Evolutionary conservation across 2,329 filamentous ascomycete species (phyloP), one percentile per base, ranked within the genome.

Genomic region (Colletotrichum coccodes): DNA sequence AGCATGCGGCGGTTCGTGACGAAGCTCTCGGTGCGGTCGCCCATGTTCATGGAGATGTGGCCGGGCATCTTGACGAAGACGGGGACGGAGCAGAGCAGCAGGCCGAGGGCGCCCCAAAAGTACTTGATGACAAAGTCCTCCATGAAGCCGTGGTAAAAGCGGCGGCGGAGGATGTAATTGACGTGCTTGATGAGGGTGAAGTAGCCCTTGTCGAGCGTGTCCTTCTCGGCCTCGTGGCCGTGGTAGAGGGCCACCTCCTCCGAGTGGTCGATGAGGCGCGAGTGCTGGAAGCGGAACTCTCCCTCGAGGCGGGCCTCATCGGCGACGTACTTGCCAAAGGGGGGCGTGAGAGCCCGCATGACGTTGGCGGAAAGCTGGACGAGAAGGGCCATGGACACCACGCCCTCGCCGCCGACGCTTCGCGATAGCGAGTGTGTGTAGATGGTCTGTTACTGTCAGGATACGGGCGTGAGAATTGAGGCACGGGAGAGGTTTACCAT

Each of bases 41-140:
- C 92, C 90, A 93, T 92, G 76, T 83, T 91, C 74, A 86, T 82
- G 14, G 84, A 83, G 49, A 87, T 77, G 71, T 90, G 86, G 1
- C 92, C 93, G 0, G 95, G 94, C 21, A 98, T 87, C 80, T 95
- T 95, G 85, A 99, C 93, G 79, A 99, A 99, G 2, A 98, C 95
- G 0, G 96, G 96, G 0, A 97, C 91, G 79, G 94, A 97, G 84
- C 96, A 99, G 11, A 99, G 90, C 71, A 97, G 81, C 72, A 99
- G 86, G 1, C 96, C 96, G 49, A 99, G 81, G 2, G 96, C 95
- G 46, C 96, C 96, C 96, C 96, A 99, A 81, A 98, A 96, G 79
- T 99, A 99, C 81, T 99, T 99, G 81, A 99, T 97, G 66, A 98
- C 94, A 80, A 98, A 99, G 79, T 99, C 96, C 79, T 99, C 96